Evolutionary conservation across 371 early-diverging fungal genomes (phyloP).

Genomic region (Dinochytrium kinnereticum): DNA sequence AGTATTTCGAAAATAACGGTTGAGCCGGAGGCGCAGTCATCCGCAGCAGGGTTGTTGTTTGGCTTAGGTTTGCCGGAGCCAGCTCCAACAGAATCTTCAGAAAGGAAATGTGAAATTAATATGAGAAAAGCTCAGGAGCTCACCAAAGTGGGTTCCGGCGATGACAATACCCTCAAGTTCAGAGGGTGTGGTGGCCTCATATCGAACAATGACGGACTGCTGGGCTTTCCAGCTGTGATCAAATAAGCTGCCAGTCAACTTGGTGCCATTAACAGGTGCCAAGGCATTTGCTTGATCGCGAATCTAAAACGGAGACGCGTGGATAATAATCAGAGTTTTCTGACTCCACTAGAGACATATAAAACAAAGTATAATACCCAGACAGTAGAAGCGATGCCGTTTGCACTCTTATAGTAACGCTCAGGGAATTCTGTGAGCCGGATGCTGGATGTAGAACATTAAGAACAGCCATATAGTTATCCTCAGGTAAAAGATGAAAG

Average conservation of each 20-base stretch:
- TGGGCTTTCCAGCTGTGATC: constrained; percentile 28
- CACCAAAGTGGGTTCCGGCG: constrained; percentile 14
- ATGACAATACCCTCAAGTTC: constrained; percentile 2
- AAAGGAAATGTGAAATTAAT: background rate
- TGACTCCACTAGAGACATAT: background rate
- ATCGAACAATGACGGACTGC: constrained; percentile 37
- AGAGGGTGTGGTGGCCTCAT: constrained; percentile 15
- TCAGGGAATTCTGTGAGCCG: constrained; percentile 31
- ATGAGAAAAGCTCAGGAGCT: background rate
- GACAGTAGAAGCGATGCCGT: constrained; percentile 31
- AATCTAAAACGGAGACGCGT: background rate
- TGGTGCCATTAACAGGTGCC: background rate
- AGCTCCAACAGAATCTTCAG: background rate
- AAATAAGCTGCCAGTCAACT: constrained; percentile 24
- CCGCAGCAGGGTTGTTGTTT: constrained; percentile 32
- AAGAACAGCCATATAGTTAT: too few relatives aligned
- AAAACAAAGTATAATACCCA: constrained; percentile 20
- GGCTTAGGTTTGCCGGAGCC: background rate
- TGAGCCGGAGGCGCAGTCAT: constrained; percentile 36
- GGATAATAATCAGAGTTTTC: background rate
- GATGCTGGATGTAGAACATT: constrained; percentile 1
- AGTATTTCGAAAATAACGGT: constrained; percentile 18
- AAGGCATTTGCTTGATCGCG: constrained; percentile 18
- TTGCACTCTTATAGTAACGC: constrained; percentile 31
- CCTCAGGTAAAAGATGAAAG: too few relatives aligned